Evolutionary conservation across 2,329 filamentous ascomycete species (phyloP), one percentile per base, ranked within the genome.

Genomic region (Periconia sp.): DNA sequence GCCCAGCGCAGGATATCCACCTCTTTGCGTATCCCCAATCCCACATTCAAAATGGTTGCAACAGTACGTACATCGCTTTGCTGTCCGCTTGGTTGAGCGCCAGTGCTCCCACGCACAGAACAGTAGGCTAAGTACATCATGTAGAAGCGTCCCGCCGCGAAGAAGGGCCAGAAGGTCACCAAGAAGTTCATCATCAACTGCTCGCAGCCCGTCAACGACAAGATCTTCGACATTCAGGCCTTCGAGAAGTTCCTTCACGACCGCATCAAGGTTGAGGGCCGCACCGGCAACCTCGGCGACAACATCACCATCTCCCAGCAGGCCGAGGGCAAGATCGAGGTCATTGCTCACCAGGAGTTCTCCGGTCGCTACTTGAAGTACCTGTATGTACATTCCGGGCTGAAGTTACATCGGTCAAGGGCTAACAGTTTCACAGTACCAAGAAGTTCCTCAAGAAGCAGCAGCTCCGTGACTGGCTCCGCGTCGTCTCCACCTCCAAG

Each of bases 371-470:
- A 99, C 86, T 85, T 99, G 80, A 99, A 99, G 90, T 99, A 99
- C 87, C 84, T 99, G 91, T 96, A 84, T 68, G 91, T 84, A 2
- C n/a, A 41, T 15, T 20, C 41, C 19, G 11, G 31, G 6, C 13
- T 44, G 42, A 8, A 45, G 8, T 10, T 17, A 27, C 30, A 18
- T n/a, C 20, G 35, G 50, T 45, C 19, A 18, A 23, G 27, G 15
- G 37, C 59, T 67, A 49, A 68, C 37, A 41, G n/a, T 35, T n/a
- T 40, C 14, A 58, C 67, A 96, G 91, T 79, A 99, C 94, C 80
- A 99, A 99, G 91, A 99, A 99, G 87, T 99, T 96, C 89, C 89
- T 99, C 81, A 99, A 99, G 92, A 99, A 99, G 91, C 91, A 97
- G 86, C 93, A 97, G 87, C 91, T 99, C 78, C 91, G 94, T 83